These are phyloP conservation scores for Puccinellia tenuiflora DNA, from an alignment of 176 grass and related monocot species.

Conservation along the genomic window DNA sequence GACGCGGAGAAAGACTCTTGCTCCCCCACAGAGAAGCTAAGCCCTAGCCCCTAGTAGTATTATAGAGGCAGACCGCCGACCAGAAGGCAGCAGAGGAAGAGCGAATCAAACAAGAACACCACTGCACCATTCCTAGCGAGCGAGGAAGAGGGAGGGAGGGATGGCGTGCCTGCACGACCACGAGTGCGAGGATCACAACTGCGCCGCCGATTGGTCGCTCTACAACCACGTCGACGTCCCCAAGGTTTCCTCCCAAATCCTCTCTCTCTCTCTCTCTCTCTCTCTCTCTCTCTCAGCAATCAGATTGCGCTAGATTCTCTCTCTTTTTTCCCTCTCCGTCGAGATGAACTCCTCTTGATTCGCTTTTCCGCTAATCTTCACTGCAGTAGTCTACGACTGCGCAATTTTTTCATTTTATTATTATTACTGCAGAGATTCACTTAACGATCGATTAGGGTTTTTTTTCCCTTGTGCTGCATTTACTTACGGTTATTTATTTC, in stretches of 20 bases:
- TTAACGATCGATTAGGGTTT: background rate
- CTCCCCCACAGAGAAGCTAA: background rate
- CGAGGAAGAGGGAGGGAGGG: background rate
- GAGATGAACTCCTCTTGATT: background rate
- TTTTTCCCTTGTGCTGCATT: background rate
- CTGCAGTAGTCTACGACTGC: background rate
- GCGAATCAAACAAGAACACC: slow-evolving; percentile 11
- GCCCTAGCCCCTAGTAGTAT: background rate
- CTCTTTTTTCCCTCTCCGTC: no score
- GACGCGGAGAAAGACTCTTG: background rate
- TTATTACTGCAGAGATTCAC: background rate
- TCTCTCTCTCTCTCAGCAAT: background rate
- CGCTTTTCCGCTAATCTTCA: background rate
- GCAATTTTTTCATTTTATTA: background rate
- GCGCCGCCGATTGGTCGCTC: slow-evolving; percentile 94
- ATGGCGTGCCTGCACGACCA: slow-evolving; percentile 96
- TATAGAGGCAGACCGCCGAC: background rate
- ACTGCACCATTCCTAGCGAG: background rate
- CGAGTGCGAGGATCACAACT: slow-evolving; percentile 96
- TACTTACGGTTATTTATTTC: background rate
- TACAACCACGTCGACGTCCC: slow-evolving; percentile 85
- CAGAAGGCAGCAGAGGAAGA: background rate
- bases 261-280: background rate
- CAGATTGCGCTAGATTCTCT: background rate
- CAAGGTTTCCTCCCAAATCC: slow-evolving; percentile 36